phyloP scores from a whole-genome alignment of 2,329 filamentous ascomycete species.

The Pyrenophora teres region DNA sequence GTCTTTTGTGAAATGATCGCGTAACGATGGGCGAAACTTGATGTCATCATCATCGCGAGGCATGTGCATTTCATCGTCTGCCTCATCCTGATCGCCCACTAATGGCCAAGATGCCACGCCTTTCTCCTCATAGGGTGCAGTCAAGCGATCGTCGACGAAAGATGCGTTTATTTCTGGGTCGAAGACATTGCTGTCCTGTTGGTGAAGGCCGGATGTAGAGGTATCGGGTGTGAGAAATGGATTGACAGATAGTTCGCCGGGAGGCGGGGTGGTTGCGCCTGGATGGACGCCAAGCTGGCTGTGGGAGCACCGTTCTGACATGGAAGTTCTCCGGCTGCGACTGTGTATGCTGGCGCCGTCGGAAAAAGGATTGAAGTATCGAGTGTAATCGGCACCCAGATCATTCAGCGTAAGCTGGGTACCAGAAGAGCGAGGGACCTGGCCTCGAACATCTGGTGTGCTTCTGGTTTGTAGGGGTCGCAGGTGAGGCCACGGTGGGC shows the following conservation, averaged over 20 bases:
- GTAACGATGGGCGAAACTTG: slow-evolving; percentile 49
- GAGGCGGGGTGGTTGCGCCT: slow-evolving; percentile 22
- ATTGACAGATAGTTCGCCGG: slow-evolving; percentile 18
- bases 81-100: slow-evolving; percentile 57
- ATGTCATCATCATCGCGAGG: slow-evolving; percentile 57
- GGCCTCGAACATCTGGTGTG: slow-evolving; percentile 23
- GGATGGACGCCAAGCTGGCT: slow-evolving; percentile 10
- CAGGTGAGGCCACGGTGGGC: slow-evolving; percentile 21
- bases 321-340: slow-evolving; percentile 29
- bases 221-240: slow-evolving; percentile 38
- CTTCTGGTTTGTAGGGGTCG: slow-evolving; percentile 18
- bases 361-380: slow-evolving; percentile 44
- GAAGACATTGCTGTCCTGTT: slow-evolving; percentile 23
- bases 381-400: slow-evolving; percentile 43
- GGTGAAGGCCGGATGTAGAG: slow-evolving; percentile 33
- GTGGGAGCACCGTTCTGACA: slow-evolving; percentile 19
- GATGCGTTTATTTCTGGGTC: slow-evolving; percentile 43
- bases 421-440: slow-evolving; percentile 13
- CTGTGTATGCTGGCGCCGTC: slow-evolving; percentile 29
- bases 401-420: slow-evolving; percentile 36
- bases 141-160: slow-evolving; percentile 55
- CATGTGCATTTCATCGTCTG: slow-evolving; percentile 61
- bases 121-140: slow-evolving; percentile 50
- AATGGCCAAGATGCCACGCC: slow-evolving; percentile 52
- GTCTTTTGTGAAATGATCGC: slow-evolving; percentile 53